Base-by-base conservation (phyloP, 495 filamentous ascomycete genomes). In the Aspergillus campestris region DNA sequence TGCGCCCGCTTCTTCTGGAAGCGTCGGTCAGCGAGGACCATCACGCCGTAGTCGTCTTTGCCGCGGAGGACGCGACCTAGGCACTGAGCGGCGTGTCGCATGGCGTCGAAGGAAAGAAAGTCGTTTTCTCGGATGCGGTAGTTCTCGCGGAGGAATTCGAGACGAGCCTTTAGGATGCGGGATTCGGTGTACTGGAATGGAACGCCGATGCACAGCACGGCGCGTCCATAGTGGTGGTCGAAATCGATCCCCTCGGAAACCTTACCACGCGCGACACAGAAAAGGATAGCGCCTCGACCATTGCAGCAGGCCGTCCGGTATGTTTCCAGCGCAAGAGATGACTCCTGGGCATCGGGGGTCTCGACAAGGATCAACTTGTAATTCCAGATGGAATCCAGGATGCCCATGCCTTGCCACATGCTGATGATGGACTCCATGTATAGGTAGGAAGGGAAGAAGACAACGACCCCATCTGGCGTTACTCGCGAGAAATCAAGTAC, bases 181-280 rank as follows among this genome's bases (percentile, higher is more conserved):
- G 91, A 96, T 59, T 97, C 91, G 9, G 94, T 99, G 69, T 99
- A 99, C 63, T 99, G 94, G 71, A 96, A 99, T 0, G 94, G 94
- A 4, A 96, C 90, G 52, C 94, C 92, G 47, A 99, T 95, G 64
- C 89, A 95, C 8, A 99, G 59, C 70, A 99, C 94, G 1, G 91
- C 92, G 47, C 94, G 87, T 11, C 94, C 94, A 64, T 96, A 99
- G 52, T 99, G 90, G 56, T 99, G 92, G 60, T 99, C 94, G 56
- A 99, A 99, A 78, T 99, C 94, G 43, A 99, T 96, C 35, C 94
- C 94, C 55, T 99, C 94, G 2, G 82, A 87, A 3, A 99, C 94
- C 61, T 99, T 99, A 8, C 94, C 94, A 58, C 94, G 87, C 6
- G 89, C 92, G 62, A 96, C 90, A 61, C 88, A 96, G 34, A 96